These are phyloP conservation scores for Goffeauzyma gilvescens DNA, from an alignment of 768 basidiomycete genomes.

Conservation along the genomic window DNA sequence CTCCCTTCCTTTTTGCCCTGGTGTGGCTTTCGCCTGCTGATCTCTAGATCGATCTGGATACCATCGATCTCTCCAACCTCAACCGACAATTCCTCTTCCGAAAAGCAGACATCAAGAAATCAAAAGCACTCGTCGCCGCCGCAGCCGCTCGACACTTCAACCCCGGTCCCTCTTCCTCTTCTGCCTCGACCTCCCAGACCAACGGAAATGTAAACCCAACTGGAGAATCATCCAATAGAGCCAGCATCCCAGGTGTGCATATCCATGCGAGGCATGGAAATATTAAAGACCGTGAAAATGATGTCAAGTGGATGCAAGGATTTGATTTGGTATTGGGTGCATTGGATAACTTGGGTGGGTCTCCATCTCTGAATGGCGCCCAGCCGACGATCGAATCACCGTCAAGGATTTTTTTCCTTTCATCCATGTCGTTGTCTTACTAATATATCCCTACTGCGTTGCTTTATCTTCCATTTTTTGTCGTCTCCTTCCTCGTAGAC, in stretches of 20 bases:
- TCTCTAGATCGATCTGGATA: slow-evolving; percentile 65
- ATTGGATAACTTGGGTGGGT: slow-evolving; percentile 77
- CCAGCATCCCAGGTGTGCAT: slow-evolving; percentile 64
- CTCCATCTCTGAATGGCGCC: not conserved
- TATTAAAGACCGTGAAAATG: slow-evolving; percentile 80
- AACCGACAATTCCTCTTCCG: slow-evolving; percentile 92
- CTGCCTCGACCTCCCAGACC: too few relatives aligned
- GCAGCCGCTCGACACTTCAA: slow-evolving; percentile 31
- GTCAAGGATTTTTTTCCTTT: slow-evolving; percentile 1
- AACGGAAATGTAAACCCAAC: too few relatives aligned
- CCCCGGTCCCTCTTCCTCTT: slow-evolving; percentile 12
- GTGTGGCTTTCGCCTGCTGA: not conserved
- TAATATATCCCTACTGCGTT: too few relatives aligned
- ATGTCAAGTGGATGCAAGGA: slow-evolving; percentile 68
- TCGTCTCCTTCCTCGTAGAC: slow-evolving; percentile 40
- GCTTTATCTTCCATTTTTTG: too few relatives aligned
- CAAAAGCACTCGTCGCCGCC: slow-evolving; percentile 62
- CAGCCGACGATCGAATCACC: too few relatives aligned
- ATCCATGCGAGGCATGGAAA: slow-evolving; percentile 84
- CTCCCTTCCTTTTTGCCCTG: not conserved
- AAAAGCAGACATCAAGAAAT: slow-evolving; percentile 92
- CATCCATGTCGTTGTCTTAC: not conserved
- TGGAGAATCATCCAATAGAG: slow-evolving; percentile 39
- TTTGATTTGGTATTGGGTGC: slow-evolving; percentile 92
- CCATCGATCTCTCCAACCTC: slow-evolving; percentile 91